phyloP scores from a whole-genome alignment of 2,329 filamentous ascomycete genomes.

The Sphaerulina vaccinii region DNA sequence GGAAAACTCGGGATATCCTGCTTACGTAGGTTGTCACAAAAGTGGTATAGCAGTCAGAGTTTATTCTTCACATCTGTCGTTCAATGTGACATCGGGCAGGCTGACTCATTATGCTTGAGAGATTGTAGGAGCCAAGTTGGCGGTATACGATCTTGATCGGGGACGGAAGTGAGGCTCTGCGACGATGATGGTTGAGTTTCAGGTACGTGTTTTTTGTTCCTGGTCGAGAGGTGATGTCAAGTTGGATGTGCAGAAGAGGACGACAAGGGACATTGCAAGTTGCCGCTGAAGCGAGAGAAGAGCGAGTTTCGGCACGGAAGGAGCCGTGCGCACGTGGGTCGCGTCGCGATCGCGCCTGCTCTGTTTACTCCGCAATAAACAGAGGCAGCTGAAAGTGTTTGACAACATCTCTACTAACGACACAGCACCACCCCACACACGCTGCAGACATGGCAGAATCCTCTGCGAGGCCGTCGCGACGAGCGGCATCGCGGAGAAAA shows the following conservation, averaged over 20 bases:
- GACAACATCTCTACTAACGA: slow-evolving; percentile 9
- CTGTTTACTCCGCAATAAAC: slow-evolving; percentile 5
- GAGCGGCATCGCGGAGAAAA: slow-evolving; percentile 64
- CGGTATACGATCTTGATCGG: background rate
- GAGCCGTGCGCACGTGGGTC: background rate
- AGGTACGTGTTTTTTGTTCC: too few relatives aligned
- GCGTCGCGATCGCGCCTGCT: background rate
- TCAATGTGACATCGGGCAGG: background rate
- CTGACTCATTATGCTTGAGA: background rate
- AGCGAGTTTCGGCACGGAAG: background rate
- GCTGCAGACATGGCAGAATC: slow-evolving; percentile 30
- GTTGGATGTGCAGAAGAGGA: slow-evolving; percentile 4
- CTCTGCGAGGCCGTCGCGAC: slow-evolving; percentile 58
- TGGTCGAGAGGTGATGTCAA: slow-evolving; percentile 10
- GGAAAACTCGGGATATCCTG: background rate
- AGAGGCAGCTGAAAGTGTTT: background rate
- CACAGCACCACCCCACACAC: slow-evolving; percentile 11
- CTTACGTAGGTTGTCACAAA: background rate
- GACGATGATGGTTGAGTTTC: background rate
- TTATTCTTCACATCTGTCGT: background rate
- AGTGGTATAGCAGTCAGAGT: background rate
- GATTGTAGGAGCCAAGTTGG: background rate
- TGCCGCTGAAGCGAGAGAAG: too few relatives aligned
- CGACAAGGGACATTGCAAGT: slow-evolving; percentile 7
- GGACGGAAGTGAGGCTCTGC: background rate